A percentile compares a stretch with the other conserved stretches of the same genome.
Evolutionary conservation across 2,329 filamentous ascomycete genomes (phyloP).

Genomic region (Ophiostoma sp.): DNA sequence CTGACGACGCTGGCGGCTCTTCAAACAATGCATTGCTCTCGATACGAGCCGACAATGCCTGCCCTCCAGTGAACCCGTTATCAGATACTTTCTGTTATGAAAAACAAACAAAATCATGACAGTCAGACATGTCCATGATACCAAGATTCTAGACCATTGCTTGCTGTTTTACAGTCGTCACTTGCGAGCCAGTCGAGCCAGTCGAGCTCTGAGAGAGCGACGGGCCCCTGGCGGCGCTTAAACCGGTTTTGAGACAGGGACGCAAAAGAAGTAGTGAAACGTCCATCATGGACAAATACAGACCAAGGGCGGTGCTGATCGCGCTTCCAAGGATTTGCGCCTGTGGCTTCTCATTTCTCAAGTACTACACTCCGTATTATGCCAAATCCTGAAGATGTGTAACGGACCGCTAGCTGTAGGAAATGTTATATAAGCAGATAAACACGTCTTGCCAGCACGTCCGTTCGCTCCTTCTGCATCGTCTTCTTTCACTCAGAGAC

Average conservation of each 20-base stretch:
- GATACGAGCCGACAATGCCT: conserved; percentile 1
- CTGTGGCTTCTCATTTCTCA: conserved; percentile 4
- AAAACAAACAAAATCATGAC: too few species aligned
- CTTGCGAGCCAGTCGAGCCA: conserved; percentile 12
- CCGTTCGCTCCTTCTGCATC: not conserved
- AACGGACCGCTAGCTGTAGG: not conserved
- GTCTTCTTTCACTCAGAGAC: not conserved
- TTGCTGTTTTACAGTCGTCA: conserved; percentile 1
- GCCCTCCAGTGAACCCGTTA: not conserved
- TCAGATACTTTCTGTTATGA: too few species aligned
- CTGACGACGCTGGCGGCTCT: conserved; percentile 4
- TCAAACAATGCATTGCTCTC: conserved; percentile 1
- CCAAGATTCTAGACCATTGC: not conserved
- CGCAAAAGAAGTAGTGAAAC: not conserved
- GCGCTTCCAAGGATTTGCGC: not conserved
- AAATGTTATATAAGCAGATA: not conserved
- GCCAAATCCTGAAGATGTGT: not conserved
- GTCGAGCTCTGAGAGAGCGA: conserved; percentile 2
- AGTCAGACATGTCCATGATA: not conserved
- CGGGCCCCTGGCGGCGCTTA: conserved; percentile 14
- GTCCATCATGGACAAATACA: not conserved
- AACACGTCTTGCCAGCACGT: not conserved
- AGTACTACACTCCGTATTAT: not conserved
- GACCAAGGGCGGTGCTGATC: conserved; percentile 8
- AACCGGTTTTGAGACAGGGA: not conserved